These are phyloP conservation scores for Camelina neglecta DNA, from an alignment of 345 rosid species.

Conservation along the genomic window DNA sequence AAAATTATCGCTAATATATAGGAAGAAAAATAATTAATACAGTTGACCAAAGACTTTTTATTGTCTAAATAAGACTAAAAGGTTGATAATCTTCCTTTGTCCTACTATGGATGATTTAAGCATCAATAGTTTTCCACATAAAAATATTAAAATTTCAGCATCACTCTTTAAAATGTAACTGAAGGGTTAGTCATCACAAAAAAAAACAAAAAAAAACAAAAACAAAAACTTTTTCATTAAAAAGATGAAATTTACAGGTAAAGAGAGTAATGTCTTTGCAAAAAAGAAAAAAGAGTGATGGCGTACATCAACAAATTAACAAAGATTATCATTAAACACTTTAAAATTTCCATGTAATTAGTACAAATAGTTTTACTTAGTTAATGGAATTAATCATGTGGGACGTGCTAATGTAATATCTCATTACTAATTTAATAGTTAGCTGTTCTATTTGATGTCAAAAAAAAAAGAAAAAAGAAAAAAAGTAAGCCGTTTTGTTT, in stretches of 20 bases:
- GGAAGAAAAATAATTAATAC: slow-evolving; percentile 20
- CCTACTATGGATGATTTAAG: slow-evolving; percentile 35
- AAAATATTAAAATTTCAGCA: slow-evolving; percentile 24
- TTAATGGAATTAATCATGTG: slow-evolving; percentile 14
- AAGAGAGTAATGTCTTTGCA: background rate
- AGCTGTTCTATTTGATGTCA: slow-evolving; percentile 7
- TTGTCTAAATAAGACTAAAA: slow-evolving; percentile 42
- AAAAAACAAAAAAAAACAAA: background rate
- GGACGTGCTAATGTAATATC: slow-evolving; percentile 26
- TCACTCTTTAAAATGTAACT: background rate
- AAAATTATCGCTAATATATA: slow-evolving; percentile 35
- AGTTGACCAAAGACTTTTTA: slow-evolving; percentile 45
- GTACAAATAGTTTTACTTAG: slow-evolving; percentile 8
- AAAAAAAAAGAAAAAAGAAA: too few relatives aligned
- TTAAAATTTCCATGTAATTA: background rate
- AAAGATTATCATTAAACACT: background rate
- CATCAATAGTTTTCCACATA: slow-evolving; percentile 36
- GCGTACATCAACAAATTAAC: background rate
- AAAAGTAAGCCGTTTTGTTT: slow-evolving; percentile 5
- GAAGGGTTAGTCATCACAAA: slow-evolving; percentile 3
- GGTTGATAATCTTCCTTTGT: slow-evolving; percentile 38
- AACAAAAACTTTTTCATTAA: background rate
- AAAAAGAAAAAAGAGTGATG: background rate
- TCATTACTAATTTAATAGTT: slow-evolving; percentile 6
- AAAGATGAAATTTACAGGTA: background rate